These are phyloP conservation scores for Penicillium corylophilum DNA, from an alignment of 2,329 filamentous ascomycete genomes.

Conservation along the genomic window DNA sequence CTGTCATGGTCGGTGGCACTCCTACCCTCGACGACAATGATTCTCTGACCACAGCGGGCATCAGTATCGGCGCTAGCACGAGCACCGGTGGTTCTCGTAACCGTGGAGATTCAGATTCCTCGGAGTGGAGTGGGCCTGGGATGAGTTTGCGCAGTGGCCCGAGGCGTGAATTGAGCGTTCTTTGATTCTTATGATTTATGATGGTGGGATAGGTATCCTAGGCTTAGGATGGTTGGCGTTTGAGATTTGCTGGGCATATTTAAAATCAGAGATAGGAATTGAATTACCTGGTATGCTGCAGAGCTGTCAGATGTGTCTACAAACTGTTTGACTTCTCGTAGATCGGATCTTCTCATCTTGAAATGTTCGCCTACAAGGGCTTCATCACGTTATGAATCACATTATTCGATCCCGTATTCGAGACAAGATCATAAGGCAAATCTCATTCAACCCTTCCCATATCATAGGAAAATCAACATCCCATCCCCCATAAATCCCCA, in stretches of 20 bases:
- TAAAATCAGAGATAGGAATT: neutral
- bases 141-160: constrained; percentile 24
- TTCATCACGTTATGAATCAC: too few species aligned
- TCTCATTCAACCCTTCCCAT: too few species aligned
- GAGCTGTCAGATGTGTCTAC: neutral
- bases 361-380: too few species aligned
- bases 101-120: constrained; percentile 24
- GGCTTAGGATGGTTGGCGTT: neutral
- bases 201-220: neutral
- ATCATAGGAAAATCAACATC: too few species aligned
- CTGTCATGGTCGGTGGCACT: constrained; percentile 29
- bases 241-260: neutral
- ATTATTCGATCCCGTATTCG: too few species aligned
- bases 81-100: constrained; percentile 21
- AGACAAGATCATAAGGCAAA: too few species aligned
- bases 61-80: constrained; percentile 24
- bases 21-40: constrained; percentile 28
- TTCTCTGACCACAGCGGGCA: constrained; percentile 23
- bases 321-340: neutral
- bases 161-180: constrained; percentile 32
- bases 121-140: constrained; percentile 23
- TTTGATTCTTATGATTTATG: constrained; percentile 15
- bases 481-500: too few species aligned
- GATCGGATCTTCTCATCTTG: too few species aligned
- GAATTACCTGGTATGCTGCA: neutral